Percentiles rank a stretch among this genome's conserved stretches.
Conservation (phyloP, 1,139 yeast species). For the Suhomyces bolitotheri region DNA sequence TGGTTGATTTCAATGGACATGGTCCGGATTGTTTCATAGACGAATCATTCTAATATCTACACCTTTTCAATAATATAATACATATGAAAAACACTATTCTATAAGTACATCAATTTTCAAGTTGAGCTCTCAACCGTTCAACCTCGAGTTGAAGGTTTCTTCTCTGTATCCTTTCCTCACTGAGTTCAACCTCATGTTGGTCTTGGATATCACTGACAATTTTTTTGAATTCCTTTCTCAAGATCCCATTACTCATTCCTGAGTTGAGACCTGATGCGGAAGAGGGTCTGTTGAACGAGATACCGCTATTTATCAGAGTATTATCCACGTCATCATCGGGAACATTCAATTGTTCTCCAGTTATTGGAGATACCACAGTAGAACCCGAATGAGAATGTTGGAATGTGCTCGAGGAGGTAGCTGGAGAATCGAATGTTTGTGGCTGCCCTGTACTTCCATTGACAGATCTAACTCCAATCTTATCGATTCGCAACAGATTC, state of each 20-base stretch:
- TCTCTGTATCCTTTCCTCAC: constrained; percentile 57
- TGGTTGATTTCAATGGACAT: too few relatives aligned
- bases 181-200: constrained; percentile 59
- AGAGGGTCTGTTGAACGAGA: constrained; percentile 21
- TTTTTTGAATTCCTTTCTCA: constrained; percentile 71
- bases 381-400: constrained; percentile 8
- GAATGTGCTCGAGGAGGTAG: constrained; percentile 14
- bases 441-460: constrained; percentile 9
- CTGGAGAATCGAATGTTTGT: constrained; percentile 9
- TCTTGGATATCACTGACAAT: constrained; percentile 64
- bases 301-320: constrained; percentile 16
- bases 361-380: constrained; percentile 27
- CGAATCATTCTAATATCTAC: too few relatives aligned
- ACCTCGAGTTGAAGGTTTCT: constrained; percentile 47
- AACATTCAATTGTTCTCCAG: constrained; percentile 21
- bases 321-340: constrained; percentile 21
- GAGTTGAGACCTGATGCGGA: constrained; percentile 13
- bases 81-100: constrained; percentile 7
- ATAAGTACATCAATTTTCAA: constrained; percentile 3
- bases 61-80: too few relatives aligned
- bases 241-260: constrained; percentile 43
- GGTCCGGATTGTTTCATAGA: too few relatives aligned
- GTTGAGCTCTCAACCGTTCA: constrained; percentile 17
- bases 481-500: constrained; percentile 51
- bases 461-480: constrained; percentile 34